Base-by-base conservation (phyloP, 352 stramenopile genomes). In the Pythium utonaiense region DNA sequence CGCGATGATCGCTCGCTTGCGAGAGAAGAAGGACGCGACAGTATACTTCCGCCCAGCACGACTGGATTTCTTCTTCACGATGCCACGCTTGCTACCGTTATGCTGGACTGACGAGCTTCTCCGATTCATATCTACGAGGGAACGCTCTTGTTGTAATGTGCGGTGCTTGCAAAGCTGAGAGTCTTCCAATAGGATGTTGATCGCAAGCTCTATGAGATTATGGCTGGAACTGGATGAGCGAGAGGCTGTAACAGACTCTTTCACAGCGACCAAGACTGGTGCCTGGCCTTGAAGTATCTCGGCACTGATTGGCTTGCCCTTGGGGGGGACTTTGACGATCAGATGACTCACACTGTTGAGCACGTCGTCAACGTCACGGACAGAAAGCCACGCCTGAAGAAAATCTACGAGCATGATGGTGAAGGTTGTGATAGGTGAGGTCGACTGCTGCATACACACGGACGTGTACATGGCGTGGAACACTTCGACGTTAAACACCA, bases 401-500 rank as follows among this genome's bases (percentile, higher is more conserved):
- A 73, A 50, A 22, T 85, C 74, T 1, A 80, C 40, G 1, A n/a
- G 16, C 45, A 78, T 74, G 6, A 85, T 50, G 0, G 57, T 40
- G 6, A 65, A 38, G 0, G 60, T 69, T 1, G 73, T 73, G 3
- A 24, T 30, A 33, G 60, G 61, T 0, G 66, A 78, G 13, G 67
- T 51, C 9, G 69, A 47, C 4, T 41, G 70, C 41, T 81, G 67
- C 51, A 86, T 71, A 19, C 69, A 72, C 14, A 64, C 65, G 0
- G 76, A 60, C 1, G 81, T 66, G 22, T 69, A 86, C 1, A 86
- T 47, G 24, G 74, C 55, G 53, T 83, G 72, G 49, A 82, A 86
- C 36, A 86, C 53, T 25, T 86, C 70, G 5, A 77, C 67, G 27
- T 80, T 80, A 53, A 86, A 80, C n/a, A 80, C 75, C 1, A 83